Evolutionary conservation across 257 asterid species (phyloP).

Genomic region (Nicotiana tabacum): DNA sequence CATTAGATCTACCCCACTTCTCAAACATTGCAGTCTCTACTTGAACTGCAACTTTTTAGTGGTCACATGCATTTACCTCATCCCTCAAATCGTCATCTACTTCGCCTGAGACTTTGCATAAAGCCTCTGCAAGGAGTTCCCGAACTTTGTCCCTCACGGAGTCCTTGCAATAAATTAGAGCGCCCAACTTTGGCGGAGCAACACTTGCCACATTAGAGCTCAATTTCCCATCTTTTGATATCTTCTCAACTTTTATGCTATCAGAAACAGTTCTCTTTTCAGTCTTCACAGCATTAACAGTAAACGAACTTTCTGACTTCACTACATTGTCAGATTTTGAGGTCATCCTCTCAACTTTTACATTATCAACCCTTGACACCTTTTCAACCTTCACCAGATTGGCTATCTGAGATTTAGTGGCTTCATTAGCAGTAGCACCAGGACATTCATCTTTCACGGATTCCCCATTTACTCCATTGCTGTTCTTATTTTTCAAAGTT

Average conservation of each 20-base stretch:
- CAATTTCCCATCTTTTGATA: slow-evolving; percentile 31
- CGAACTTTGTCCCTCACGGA: slow-evolving; percentile 36
- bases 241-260: not conserved
- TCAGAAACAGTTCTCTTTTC: slow-evolving; percentile 11
- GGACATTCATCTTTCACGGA: slow-evolving; percentile 27
- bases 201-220: slow-evolving; percentile 22
- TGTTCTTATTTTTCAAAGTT: slow-evolving; percentile 46
- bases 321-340: slow-evolving; percentile 23
- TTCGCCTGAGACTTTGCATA: slow-evolving; percentile 35
- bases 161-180: slow-evolving; percentile 38
- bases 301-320: slow-evolving; percentile 32
- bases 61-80: slow-evolving; percentile 53
- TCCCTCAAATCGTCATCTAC: slow-evolving; percentile 34
- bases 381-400: slow-evolving; percentile 30
- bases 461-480: slow-evolving; percentile 26
- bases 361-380: not conserved
- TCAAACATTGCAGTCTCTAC: slow-evolving; percentile 42
- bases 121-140: slow-evolving; percentile 36
- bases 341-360: slow-evolving; percentile 34
- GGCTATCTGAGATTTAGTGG: slow-evolving; percentile 33
- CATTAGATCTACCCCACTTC: slow-evolving; percentile 44
- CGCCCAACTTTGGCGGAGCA: slow-evolving; percentile 29
- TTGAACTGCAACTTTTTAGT: slow-evolving; percentile 40
- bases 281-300: not conserved
- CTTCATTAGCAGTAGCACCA: slow-evolving; percentile 28